phyloP scores from a whole-genome alignment of 2,329 filamentous ascomycete genomes.

The Hypoxylon sp. region DNA sequence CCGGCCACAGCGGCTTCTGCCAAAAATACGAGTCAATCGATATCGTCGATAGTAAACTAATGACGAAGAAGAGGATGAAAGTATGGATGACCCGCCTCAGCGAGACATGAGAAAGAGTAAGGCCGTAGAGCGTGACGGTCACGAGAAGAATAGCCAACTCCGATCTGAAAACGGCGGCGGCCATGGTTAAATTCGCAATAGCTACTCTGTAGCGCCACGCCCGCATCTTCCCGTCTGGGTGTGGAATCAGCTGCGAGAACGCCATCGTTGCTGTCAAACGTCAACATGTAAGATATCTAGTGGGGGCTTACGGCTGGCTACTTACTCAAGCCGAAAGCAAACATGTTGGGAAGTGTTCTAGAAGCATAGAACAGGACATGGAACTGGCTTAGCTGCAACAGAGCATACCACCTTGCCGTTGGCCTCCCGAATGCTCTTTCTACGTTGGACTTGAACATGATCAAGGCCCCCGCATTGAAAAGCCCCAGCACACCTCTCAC shows the following conservation, averaged over 20 bases:
- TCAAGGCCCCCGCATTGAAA: constrained; percentile 76
- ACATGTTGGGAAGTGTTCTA: constrained; percentile 94
- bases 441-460: constrained; percentile 73
- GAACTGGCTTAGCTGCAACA: constrained; percentile 86
- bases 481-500: constrained; percentile 83
- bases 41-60: constrained; percentile 77
- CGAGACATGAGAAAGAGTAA: constrained; percentile 55
- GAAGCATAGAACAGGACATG: constrained; percentile 94
- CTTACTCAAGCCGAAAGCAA: constrained; percentile 88
- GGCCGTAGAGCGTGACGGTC: constrained; percentile 73
- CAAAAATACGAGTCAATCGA: constrained; percentile 93
- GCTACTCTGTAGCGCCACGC: constrained; percentile 69
- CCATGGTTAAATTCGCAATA: constrained; percentile 80
- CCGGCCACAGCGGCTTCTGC: constrained; percentile 89
- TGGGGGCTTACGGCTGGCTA: constrained; percentile 37
- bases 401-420: constrained; percentile 81
- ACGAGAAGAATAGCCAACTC: constrained; percentile 86
- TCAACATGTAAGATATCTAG: constrained; percentile 10
- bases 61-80: constrained; percentile 72
- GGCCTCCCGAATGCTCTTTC: constrained; percentile 74
- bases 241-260: constrained; percentile 60
- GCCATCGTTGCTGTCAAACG: constrained; percentile 71
- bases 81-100: constrained; percentile 67
- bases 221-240: constrained; percentile 49
- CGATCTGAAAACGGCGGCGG: constrained; percentile 87